Conservation (phyloP, 2,329 filamentous ascomycete genomes). For the Lojkania enalia region DNA sequence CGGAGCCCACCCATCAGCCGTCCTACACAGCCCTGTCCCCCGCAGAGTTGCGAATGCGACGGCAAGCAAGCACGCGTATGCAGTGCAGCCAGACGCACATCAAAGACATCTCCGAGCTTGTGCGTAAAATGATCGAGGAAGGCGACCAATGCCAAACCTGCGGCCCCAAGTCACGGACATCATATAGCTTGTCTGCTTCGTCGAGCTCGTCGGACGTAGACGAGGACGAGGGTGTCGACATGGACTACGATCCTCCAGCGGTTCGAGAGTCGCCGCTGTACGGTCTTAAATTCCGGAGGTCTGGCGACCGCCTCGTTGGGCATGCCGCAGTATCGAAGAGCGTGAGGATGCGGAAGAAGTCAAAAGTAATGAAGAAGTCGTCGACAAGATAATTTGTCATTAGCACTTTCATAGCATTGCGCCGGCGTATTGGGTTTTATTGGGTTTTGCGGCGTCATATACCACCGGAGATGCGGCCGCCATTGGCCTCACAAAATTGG, state of each 20-base stretch:
- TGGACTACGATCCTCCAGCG: constrained; percentile 30
- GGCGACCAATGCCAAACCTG: constrained; percentile 47
- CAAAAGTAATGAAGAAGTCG: constrained; percentile 24
- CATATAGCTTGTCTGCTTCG: constrained; percentile 13
- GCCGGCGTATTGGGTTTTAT: constrained; percentile 34
- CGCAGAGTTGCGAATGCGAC: constrained; percentile 27
- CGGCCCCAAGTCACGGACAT: constrained; percentile 18
- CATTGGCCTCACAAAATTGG: constrained; percentile 12
- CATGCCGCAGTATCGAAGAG: constrained; percentile 33
- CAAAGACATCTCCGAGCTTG: constrained; percentile 47
- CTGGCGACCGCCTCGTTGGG: constrained; percentile 29
- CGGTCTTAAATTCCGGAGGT: constrained; percentile 28
- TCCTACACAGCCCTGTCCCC: constrained; percentile 26
- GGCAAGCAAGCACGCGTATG: constrained; percentile 46
- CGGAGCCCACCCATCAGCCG: constrained; percentile 34
- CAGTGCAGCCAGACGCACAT: constrained; percentile 47
- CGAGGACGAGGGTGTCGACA: constrained; percentile 39
- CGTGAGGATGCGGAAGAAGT: constrained; percentile 39
- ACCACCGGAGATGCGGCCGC: constrained; percentile 22
- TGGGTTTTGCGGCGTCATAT: constrained; percentile 22
- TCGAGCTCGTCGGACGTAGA: constrained; percentile 14
- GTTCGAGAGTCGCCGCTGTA: constrained; percentile 18
- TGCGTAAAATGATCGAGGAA: constrained; percentile 47
- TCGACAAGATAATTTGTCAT: constrained; percentile 8
- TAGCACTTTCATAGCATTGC: constrained; percentile 29